Percentiles rank a stretch among this genome's conserved stretches.
phyloP scores from a whole-genome alignment of 2,329 filamentous ascomycete species.

The Ascochyta lentis region DNA sequence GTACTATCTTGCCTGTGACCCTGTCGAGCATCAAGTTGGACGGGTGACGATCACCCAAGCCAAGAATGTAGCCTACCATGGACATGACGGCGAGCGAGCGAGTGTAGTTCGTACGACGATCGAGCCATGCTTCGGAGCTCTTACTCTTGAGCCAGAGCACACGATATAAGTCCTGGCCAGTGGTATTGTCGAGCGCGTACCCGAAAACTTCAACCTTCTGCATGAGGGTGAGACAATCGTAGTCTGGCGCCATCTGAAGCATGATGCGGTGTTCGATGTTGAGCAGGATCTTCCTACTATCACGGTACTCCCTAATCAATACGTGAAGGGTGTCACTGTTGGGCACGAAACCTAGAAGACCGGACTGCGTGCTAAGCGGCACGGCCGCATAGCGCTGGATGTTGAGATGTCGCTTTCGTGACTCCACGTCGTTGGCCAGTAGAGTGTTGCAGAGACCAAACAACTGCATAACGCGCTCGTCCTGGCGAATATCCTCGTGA shows the following conservation, averaged over 20 bases:
- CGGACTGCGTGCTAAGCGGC: conserved; percentile 93
- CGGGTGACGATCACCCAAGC: conserved; percentile 93
- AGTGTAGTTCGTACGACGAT: conserved; percentile 97
- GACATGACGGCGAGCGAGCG: conserved; percentile 98
- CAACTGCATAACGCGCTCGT: conserved; percentile 99
- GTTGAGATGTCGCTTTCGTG: conserved; percentile 94
- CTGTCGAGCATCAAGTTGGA: conserved; percentile 98
- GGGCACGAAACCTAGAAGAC: conserved; percentile 92
- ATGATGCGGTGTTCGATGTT: conserved; percentile 99
- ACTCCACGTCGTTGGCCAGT: conserved; percentile 90
- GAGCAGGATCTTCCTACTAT: conserved; percentile 94
- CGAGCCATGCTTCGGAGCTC: conserved; percentile 96
- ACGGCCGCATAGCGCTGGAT: conserved; percentile 98
- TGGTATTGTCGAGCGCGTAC: conserved; percentile 98
- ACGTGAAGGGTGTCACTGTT: conserved; percentile 98
- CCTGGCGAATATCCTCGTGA: conserved; percentile 98
- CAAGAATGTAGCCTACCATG: conserved; percentile 99
- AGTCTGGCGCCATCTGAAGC: conserved; percentile 99
- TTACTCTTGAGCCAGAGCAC: conserved; percentile 99
- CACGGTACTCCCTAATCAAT: conserved; percentile 95
- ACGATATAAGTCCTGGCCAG: conserved; percentile 95
- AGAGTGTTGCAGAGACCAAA: conserved; percentile 98
- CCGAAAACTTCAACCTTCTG: conserved; percentile 99
- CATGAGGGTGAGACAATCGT: conserved; percentile 98
- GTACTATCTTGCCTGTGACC: conserved; percentile 93